Base-by-base conservation (phyloP, 768 basidiomycete species). In the Chlorophyllum brunneum region DNA sequence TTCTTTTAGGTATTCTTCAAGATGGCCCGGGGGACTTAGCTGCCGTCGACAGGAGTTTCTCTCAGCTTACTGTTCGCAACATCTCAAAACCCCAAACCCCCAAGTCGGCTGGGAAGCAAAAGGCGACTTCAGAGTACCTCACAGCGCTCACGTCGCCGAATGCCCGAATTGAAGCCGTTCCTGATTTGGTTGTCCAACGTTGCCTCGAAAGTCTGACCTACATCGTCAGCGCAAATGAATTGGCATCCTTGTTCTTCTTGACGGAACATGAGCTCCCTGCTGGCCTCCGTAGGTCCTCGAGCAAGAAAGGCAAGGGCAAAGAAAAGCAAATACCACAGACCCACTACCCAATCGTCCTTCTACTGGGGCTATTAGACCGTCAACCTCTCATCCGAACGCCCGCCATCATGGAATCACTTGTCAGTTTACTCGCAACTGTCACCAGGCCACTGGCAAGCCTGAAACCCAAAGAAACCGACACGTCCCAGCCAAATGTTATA, bases 261-360 rank as follows among this genome's bases (percentile, higher is more conserved):
- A 90, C 86, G 1, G 97, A 99, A 67, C 93, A 98, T 58, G 97
- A 99, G 58, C 74, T 93, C 29, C 86, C 88, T 5, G 77, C 76
- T n/a, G 86, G 88, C 39, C 76, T 95, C 13, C 82, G 83, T 56
- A 81, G 83, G 58, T 67, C 75, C 10, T 68, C 77, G 5, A 80
- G 80, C 16, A 91, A 88, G 69, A 97, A 97, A 67, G 94, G 93
- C 7, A 98, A 97, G 68, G 95, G 92, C 18, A 98, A 97, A 67
- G 95, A 98, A 64, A 92, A 88, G 61, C 86, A 85, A 59, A 71
- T 73, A 2, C 75, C 87, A 0, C 88, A 89, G 61, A 86, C 86
- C 0, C 88, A 95, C 59, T 97, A 88, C 65, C 95, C 95, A 4
- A 85, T 99, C 49, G 92, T 95, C 46, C 77, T 95, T 5, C 73